Evolutionary conservation across 495 filamentous ascomycete genomes (phyloP), one percentile per base, ranked within the genome.

Genomic region (Elasticomyces elasticus): DNA sequence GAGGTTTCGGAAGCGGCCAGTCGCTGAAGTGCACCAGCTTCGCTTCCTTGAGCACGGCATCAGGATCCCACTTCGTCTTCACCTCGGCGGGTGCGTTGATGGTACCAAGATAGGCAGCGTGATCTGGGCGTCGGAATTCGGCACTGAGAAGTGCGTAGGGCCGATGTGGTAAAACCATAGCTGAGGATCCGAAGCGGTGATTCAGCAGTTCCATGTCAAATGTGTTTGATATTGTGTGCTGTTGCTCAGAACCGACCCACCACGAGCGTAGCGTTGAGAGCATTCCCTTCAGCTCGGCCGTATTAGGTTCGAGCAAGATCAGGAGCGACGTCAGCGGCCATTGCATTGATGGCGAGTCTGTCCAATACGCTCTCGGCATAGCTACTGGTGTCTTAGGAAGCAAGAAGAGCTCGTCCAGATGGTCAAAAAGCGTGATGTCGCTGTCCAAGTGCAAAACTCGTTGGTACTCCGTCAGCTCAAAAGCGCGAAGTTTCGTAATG

Each of bases 21-120:
- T 92, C 87, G 2, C 78, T 83, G 62, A 94, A 91, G 67, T 89
- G 87, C 0, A 92, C 75, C 13, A 87, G 76, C 60, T 84, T 89
- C 10, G 83, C 84, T 63, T 89, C 81, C 20, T 74, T 69, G 28
- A 81, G 68, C 26, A 78, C 76, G 40, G 66, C 72, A 12, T 81
- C 73, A 0, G 86, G 76, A 65, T 90, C 79, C 85, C 87, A 94
- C 19, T 62, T 66, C 56, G 83, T 79, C 23, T 48, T 22, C 4
- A 51, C 1, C 20, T 40, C 31, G 7, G 25, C 22, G 3, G 61
- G 57, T 15, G 52, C 47, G 63, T 54, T 49, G n/a, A 74, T 71
- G 35, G 73, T 79, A 5, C 85, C 85, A 4, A 90, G 61, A 59
- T 83, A 90, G 0, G 69, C 69, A 5, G 63, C 59, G 59, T 89